A percentile compares a stretch with the other conserved stretches of the same genome.
These are phyloP conservation scores for Immersiella caudata DNA, from an alignment of 495 filamentous ascomycete species.

Conservation along the genomic window DNA sequence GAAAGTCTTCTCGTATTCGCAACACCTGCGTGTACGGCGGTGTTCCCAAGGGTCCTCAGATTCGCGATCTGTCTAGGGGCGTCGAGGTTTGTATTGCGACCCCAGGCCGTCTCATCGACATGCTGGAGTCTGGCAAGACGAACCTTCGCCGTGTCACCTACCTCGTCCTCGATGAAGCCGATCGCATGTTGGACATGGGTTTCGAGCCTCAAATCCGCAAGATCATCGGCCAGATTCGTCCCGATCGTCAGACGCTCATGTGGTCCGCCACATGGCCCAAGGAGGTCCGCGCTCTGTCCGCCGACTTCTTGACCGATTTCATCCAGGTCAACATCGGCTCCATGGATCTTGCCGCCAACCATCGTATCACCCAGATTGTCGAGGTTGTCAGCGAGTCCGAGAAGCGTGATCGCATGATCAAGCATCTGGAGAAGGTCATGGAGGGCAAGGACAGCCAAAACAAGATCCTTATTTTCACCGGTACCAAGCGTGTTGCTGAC, in stretches of 20 bases:
- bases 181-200: conserved; percentile 92
- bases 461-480: conserved; percentile 95
- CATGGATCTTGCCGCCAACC: conserved; percentile 94
- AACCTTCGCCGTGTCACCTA: conserved; percentile 98
- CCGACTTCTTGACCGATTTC: conserved; percentile 92
- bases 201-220: conserved; percentile 91
- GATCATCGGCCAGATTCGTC: conserved; percentile 96
- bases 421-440: conserved; percentile 98
- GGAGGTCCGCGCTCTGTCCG: conserved; percentile 93
- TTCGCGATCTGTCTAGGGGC: conserved; percentile 85
- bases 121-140: conserved; percentile 96
- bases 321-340: conserved; percentile 99
- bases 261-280: conserved; percentile 99
- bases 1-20: conserved; percentile 95
- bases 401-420: conserved; percentile 96
- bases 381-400: conserved; percentile 95
- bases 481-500: conserved; percentile 97
- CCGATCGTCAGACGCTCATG: conserved; percentile 99
- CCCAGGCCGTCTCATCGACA: conserved; percentile 95
- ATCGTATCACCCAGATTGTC: conserved; percentile 96
- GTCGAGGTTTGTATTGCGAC: conserved; percentile 95
- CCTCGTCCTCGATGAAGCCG: conserved; percentile 86
- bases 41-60: conserved; percentile 95
- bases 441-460: conserved; percentile 74
- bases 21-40: conserved; percentile 99